Evolutionary conservation across 352 stramenopile species (phyloP).

Genomic region (Pythium aristosporum): DNA sequence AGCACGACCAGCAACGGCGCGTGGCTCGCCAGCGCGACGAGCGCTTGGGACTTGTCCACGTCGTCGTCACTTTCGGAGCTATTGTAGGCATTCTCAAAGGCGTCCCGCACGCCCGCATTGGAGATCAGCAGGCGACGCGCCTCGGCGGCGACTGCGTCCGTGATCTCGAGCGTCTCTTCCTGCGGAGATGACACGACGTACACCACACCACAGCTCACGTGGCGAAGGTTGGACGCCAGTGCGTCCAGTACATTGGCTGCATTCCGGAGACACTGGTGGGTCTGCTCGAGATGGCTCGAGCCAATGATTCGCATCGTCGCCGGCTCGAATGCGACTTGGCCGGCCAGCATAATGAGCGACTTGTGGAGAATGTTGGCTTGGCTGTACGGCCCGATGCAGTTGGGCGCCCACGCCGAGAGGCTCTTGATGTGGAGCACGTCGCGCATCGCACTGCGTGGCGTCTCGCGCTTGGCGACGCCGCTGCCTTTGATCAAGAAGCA

Average conservation of each 20-base stretch:
- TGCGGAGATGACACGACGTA: slow-evolving; percentile 39
- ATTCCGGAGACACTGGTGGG: slow-evolving; percentile 61
- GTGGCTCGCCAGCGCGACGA: slow-evolving; percentile 42
- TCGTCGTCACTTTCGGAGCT: slow-evolving; percentile 80
- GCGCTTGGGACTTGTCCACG: slow-evolving; percentile 56
- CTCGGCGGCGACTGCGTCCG: slow-evolving; percentile 6
- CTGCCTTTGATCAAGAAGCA: slow-evolving; percentile 84
- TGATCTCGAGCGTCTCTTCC: background rate
- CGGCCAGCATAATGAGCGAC: slow-evolving; percentile 92
- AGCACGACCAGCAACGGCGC: slow-evolving; percentile 61
- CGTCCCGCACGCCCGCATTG: slow-evolving; percentile 56
- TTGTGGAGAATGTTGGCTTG: slow-evolving; percentile 95
- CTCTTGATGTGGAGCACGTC: slow-evolving; percentile 96
- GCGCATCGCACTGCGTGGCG: slow-evolving; percentile 46
- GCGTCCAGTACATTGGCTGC: slow-evolving; percentile 66
- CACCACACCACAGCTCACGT: slow-evolving; percentile 64
- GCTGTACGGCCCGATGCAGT: slow-evolving; percentile 99
- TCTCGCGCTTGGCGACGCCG: slow-evolving; percentile 56
- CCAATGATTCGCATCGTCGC: slow-evolving; percentile 92
- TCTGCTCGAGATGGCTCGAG: slow-evolving; percentile 40
- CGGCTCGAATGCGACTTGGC: slow-evolving; percentile 96
- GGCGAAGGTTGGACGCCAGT: slow-evolving; percentile 76
- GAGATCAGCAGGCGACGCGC: slow-evolving; percentile 27
- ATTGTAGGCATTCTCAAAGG: slow-evolving; percentile 54
- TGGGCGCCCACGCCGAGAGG: slow-evolving; percentile 95